Evolutionary conservation across 176 grass and related monocot species (phyloP).

Genomic region (Paspalum notatum): DNA sequence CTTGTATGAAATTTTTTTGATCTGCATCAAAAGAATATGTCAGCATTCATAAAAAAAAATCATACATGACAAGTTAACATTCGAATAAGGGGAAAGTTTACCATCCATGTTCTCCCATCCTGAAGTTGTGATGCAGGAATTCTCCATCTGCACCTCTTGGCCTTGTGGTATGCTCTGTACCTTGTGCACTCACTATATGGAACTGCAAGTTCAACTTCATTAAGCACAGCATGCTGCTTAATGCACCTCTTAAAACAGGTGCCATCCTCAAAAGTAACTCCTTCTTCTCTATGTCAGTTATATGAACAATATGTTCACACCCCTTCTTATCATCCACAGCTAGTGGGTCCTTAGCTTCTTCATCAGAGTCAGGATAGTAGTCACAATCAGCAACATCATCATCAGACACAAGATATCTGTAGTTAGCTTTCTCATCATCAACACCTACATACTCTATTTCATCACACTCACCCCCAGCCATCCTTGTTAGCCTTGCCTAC

Average conservation of each 20-base stretch:
- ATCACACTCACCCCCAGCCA: background rate
- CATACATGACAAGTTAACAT: too few relatives aligned
- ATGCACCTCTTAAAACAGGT: background rate
- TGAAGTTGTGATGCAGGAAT: background rate
- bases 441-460: background rate
- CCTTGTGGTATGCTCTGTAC: background rate
- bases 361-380: background rate
- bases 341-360: background rate
- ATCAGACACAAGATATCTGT: background rate
- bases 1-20: background rate
- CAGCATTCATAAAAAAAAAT: background rate
- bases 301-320: background rate
- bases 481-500: too few relatives aligned
- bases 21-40: background rate
- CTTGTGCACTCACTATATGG: background rate
- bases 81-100: background rate
- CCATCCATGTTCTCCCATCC: background rate
- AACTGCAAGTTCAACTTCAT: background rate
- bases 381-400: background rate
- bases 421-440: background rate
- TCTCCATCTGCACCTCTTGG: background rate
- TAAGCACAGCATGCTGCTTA: background rate
- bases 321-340: background rate
- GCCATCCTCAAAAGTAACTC: background rate
- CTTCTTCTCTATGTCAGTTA: conserved; percentile 7